phyloP scores from a whole-genome alignment of 306 rosid species.

The Cucurbita maxima region DNA sequence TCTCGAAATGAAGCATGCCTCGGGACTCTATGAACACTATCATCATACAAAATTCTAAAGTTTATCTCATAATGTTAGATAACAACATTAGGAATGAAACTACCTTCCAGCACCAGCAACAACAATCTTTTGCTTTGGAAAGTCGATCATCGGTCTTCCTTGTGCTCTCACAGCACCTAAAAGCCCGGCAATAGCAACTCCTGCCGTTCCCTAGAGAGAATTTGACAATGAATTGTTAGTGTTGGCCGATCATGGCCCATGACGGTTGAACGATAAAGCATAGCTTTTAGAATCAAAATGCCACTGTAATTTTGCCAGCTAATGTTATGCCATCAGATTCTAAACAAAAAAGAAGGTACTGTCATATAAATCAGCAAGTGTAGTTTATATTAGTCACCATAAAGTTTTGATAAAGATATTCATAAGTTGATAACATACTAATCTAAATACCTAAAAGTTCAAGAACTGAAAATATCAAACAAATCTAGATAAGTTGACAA shows the following conservation, averaged over 20 bases:
- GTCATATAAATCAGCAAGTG: not conserved
- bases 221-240: conserved; percentile 8
- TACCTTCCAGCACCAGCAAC: conserved; percentile 99
- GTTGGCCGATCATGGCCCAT: not conserved
- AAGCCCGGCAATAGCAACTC: conserved; percentile 97
- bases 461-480: not conserved
- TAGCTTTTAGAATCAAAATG: not conserved
- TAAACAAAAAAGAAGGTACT: not conserved
- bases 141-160: conserved; percentile 97
- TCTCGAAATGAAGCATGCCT: not conserved
- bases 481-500: not conserved
- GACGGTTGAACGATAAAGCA: not conserved
- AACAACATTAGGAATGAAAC: conserved; percentile 8
- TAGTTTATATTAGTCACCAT: not conserved
- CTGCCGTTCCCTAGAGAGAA: conserved; percentile 78
- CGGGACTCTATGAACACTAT: not conserved
- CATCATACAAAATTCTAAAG: not conserved
- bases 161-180: conserved; percentile 98
- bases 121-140: conserved; percentile 92
- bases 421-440: not conserved
- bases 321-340: not conserved
- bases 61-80: not conserved
- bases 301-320: not conserved
- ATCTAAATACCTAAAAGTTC: not conserved
- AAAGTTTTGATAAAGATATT: not conserved